phyloP scores from a whole-genome alignment of 1,139 yeast genomes.

The Suhomyces terraborum region DNA sequence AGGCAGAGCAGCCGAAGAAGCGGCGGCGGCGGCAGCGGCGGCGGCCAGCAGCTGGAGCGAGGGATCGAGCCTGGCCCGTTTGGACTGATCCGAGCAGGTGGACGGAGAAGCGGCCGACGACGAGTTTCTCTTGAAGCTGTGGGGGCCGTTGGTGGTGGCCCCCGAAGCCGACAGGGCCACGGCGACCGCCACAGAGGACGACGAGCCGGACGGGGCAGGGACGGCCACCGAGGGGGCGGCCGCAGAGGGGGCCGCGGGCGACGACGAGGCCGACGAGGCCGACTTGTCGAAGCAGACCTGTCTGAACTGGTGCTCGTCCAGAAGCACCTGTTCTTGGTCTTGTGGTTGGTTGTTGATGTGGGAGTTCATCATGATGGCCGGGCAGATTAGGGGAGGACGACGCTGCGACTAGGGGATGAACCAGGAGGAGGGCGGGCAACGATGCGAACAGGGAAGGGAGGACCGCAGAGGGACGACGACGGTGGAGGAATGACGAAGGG shows the following conservation, averaged over 20 bases:
- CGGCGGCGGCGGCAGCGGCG: slow-evolving; percentile 12
- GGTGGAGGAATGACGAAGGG: too few species aligned
- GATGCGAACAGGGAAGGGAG: slow-evolving; percentile 1
- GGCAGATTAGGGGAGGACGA: slow-evolving; percentile 10
- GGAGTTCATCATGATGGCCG: slow-evolving; percentile 28
- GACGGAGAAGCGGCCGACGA: slow-evolving; percentile 19
- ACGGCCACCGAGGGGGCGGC: slow-evolving; percentile 17
- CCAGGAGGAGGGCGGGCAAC: slow-evolving; percentile 5
- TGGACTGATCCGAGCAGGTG: slow-evolving; percentile 19
- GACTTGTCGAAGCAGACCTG: slow-evolving; percentile 36
- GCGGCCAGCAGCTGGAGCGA: slow-evolving; percentile 16
- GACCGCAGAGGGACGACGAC: neutral
- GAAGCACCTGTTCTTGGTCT: slow-evolving; percentile 35
- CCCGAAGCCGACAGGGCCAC: slow-evolving; percentile 16
- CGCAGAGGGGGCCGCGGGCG: slow-evolving; percentile 17
- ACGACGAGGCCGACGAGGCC: slow-evolving; percentile 18
- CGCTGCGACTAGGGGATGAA: slow-evolving; percentile 5
- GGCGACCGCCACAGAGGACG: slow-evolving; percentile 10
- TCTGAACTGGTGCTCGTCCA: slow-evolving; percentile 36
- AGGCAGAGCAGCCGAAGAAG: slow-evolving; percentile 9
- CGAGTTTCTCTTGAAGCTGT: slow-evolving; percentile 19
- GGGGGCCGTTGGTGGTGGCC: slow-evolving; percentile 18
- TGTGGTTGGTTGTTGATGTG: slow-evolving; percentile 33
- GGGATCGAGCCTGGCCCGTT: slow-evolving; percentile 34
- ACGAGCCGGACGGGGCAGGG: slow-evolving; percentile 12